These are phyloP conservation scores for Colletotrichum coccodes DNA, from an alignment of 2,329 filamentous ascomycete genomes.

Conservation along the genomic window DNA sequence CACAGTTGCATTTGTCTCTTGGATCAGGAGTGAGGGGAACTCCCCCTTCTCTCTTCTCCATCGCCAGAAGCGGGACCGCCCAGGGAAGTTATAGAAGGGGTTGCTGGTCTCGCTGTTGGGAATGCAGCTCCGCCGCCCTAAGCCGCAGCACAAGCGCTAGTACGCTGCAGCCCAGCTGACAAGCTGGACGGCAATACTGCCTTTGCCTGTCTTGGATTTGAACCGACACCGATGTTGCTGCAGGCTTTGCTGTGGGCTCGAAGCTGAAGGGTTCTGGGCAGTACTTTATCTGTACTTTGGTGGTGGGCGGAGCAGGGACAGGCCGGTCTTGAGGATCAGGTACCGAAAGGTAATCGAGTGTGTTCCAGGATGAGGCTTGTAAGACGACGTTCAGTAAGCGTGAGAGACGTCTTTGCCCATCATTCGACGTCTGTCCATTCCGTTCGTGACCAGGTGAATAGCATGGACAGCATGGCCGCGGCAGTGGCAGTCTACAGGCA, in stretches of 20 bases:
- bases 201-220: not conserved
- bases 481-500: not conserved
- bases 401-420: not conserved
- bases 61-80: slow-evolving; percentile 18
- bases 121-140: slow-evolving; percentile 17
- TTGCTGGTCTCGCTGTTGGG: not conserved
- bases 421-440: not conserved
- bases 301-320: slow-evolving; percentile 14
- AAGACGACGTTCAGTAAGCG: slow-evolving; percentile 4
- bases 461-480: not conserved
- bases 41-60: not conserved
- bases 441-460: slow-evolving; percentile 5
- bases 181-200: not conserved
- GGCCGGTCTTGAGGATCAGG: slow-evolving; percentile 13
- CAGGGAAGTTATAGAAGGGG: slow-evolving; percentile 27
- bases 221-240: not conserved
- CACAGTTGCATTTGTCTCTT: slow-evolving; percentile 27
- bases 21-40: slow-evolving; percentile 11
- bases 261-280: not conserved
- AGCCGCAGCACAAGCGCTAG: slow-evolving; percentile 27
- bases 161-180: slow-evolving; percentile 1
- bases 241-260: not conserved
- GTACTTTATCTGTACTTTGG: slow-evolving; percentile 21
- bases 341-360: slow-evolving; percentile 19
- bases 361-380: slow-evolving; percentile 19